Evolutionary conservation across 805 yeast genomes (phyloP).

Genomic region (Maudiozyma saulgeensis): DNA sequence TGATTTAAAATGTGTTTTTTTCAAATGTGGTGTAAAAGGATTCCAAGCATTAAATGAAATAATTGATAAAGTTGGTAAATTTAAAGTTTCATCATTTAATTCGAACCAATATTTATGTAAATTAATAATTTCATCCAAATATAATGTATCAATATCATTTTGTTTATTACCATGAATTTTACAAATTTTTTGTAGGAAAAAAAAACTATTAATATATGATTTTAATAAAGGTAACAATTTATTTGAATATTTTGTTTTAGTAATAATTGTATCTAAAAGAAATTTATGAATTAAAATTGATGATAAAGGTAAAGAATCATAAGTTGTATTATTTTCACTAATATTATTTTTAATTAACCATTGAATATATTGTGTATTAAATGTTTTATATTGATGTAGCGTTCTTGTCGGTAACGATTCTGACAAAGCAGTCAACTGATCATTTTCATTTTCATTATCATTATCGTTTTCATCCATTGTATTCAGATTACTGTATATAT

Average conservation of each 20-base stretch:
- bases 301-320: constrained; percentile 17
- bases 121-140: constrained; percentile 14
- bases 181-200: constrained; percentile 18
- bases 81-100: neutral
- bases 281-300: constrained; percentile 22
- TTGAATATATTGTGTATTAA: constrained; percentile 19
- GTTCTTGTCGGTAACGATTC: constrained; percentile 21
- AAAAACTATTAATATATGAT: constrained; percentile 10
- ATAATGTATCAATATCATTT: constrained; percentile 13
- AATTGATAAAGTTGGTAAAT: neutral
- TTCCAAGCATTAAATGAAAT: constrained; percentile 27
- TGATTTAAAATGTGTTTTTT: constrained; percentile 21
- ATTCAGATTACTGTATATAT: neutral
- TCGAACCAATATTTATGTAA: constrained; percentile 10
- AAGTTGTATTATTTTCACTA: constrained; percentile 4
- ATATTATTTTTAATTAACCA: constrained; percentile 19
- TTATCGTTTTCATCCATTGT: neutral
- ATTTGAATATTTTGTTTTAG: neutral
- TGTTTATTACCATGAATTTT: constrained; percentile 10
- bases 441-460: neutral
- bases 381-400: constrained; percentile 23
- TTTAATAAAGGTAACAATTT: neutral
- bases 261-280: constrained; percentile 14
- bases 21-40: constrained; percentile 15
- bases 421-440: constrained; percentile 7